A percentile compares a stretch with the other conserved stretches of the same genome.
phyloP scores from a whole-genome alignment of 257 asterid species.

The Solanum gandarillasii region DNA sequence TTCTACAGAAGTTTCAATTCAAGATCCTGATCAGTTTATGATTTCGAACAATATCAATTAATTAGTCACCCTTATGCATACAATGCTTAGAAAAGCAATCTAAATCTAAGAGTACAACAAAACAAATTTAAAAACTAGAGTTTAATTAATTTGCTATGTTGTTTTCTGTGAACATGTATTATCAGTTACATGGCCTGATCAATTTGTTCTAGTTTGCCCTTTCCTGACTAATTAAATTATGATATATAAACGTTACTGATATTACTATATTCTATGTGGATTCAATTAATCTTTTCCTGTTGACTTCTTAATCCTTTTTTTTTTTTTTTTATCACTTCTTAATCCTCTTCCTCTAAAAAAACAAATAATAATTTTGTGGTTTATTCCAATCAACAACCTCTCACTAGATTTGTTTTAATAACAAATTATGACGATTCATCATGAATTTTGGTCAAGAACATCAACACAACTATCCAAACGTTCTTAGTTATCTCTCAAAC shows the following conservation, averaged over 20 bases:
- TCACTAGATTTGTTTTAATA: neutral
- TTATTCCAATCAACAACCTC: neutral
- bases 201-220: neutral
- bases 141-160: neutral
- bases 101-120: neutral
- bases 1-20: neutral
- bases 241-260: neutral
- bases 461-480: neutral
- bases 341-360: neutral
- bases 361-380: neutral
- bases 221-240: neutral
- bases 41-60: neutral
- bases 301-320: neutral
- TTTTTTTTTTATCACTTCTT: neutral
- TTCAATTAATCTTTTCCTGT: neutral
- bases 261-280: neutral
- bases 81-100: neutral
- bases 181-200: neutral
- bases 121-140: neutral
- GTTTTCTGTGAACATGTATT: neutral
- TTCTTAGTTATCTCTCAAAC: neutral
- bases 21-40: neutral
- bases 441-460: neutral
- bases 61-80: neutral
- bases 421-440: neutral